A percentile compares a stretch with the other conserved stretches of the same genome.
Conservation (phyloP, 129 eudicot genomes). For the Ambrosia artemisiifolia region DNA sequence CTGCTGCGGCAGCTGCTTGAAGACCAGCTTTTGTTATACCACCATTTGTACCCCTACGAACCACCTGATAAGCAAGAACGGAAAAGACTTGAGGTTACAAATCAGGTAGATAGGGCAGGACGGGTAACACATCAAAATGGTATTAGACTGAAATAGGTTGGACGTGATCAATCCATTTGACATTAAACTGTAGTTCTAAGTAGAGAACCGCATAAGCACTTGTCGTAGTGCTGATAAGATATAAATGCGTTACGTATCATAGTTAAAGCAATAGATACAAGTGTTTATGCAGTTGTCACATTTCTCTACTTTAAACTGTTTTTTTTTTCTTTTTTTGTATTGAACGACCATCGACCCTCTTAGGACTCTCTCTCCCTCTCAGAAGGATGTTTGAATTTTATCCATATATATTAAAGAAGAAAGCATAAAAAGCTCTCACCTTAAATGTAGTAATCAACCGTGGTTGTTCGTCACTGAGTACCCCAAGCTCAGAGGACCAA, state of each 20-base stretch:
- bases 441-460: constrained; percentile 82
- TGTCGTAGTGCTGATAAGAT: background rate
- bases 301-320: background rate
- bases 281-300: background rate
- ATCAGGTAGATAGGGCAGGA: background rate
- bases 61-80: constrained; percentile 54
- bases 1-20: constrained; percentile 88
- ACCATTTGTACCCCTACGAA: constrained; percentile 97
- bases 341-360: background rate
- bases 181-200: background rate
- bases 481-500: constrained; percentile 98
- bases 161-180: background rate
- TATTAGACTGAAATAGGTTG: background rate
- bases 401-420: background rate
- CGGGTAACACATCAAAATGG: background rate
- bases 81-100: background rate
- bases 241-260: background rate
- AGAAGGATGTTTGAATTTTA: background rate
- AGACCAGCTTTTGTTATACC: constrained; percentile 85
- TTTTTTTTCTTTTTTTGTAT: background rate
- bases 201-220: background rate
- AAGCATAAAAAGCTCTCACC: constrained; percentile 40
- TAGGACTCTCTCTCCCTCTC: background rate
- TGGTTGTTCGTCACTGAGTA: constrained; percentile 85
- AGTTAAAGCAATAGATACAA: background rate